Evolutionary conservation across 352 stramenopile genomes (phyloP).

Genomic region (Phytophthora vignae): DNA sequence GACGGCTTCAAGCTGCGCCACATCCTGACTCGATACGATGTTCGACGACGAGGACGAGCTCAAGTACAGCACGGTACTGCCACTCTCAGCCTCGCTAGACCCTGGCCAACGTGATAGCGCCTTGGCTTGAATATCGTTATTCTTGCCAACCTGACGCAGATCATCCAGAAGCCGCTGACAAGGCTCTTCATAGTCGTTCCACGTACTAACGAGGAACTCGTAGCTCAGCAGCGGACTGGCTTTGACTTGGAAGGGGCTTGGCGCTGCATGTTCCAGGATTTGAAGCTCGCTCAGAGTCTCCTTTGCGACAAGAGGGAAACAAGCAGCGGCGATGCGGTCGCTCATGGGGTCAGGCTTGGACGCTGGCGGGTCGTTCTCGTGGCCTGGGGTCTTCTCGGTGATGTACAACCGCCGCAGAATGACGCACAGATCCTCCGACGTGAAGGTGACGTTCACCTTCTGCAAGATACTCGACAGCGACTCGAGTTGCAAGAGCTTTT

Average conservation of each 20-base stretch:
- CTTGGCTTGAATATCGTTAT: constrained; percentile 71
- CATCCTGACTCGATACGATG: neutral
- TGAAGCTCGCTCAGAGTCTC: constrained; percentile 56
- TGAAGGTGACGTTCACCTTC: constrained; percentile 54
- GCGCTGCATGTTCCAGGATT: constrained; percentile 44
- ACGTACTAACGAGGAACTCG: constrained; percentile 65
- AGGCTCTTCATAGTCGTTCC: constrained; percentile 61
- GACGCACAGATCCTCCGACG: constrained; percentile 65
- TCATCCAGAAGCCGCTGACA: constrained; percentile 60
- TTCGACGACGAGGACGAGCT: neutral
- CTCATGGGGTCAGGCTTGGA: constrained; percentile 50
- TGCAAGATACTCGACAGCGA: constrained; percentile 58
- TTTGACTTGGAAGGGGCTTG: constrained; percentile 48
- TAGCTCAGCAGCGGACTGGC: constrained; percentile 52
- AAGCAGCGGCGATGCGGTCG: constrained; percentile 69
- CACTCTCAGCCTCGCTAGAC: neutral
- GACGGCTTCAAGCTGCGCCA: neutral
- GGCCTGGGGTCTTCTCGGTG: constrained; percentile 43
- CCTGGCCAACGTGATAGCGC: constrained; percentile 31
- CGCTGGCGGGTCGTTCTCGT: neutral
- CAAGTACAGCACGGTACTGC: neutral
- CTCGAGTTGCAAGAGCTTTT: constrained; percentile 61
- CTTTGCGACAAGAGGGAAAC: constrained; percentile 58
- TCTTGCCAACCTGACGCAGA: constrained; percentile 62
- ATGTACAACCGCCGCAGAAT: constrained; percentile 70